Base-by-base conservation (phyloP, 192 early-diverging fungal genomes). In the Umbelopsis vinacea region DNA sequence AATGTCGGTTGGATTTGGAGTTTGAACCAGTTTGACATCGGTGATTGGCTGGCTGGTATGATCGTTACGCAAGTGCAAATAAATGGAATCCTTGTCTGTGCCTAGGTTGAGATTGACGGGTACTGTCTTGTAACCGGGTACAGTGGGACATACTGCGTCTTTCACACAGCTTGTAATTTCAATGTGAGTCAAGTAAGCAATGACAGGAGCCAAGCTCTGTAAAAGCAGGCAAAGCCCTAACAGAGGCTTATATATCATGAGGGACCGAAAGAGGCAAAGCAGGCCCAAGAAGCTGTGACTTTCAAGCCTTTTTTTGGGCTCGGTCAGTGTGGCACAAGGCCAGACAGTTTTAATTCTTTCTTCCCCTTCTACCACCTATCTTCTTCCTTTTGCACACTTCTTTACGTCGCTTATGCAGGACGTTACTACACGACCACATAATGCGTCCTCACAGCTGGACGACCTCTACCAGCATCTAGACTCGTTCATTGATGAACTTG, bases 31-130 rank as follows among this genome's bases (percentile, higher is more conserved):
- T 48, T 53, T 12, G 7, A 76, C 15, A 47, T 76, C 70, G 0
- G 74, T 76, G 33, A 76, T 76, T 12, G 74, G 74, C 17, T 26
- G 26, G 4, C 48, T 29, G 1, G 37, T 37, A 9, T 53, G n/a
- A 54, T 76, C 74, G 37, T 75, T 35, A 52, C 71, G 70, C 37
- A 76, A 68, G 46, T 76, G 74, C 47, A 76, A 21, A 48, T 45
- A 76, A 1, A 76, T 38, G 46, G 71, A 72, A 53, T 43, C 63
- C 21, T 37, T n/a, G 3, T 68, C 37, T 2, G 66, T 60, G 33
- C 66, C 70, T 53, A 63, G 21, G 52, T 76, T 71, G 15, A 76
- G n/a, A 71, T 76, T 63, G 3, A 43, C 21, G 0, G 54, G 52
- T 21, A 76, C 4, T 24, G 43, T 71, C 22, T 38, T 52, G 23